These are phyloP conservation scores for Westerdykella ornata DNA, from an alignment of 2,329 filamentous ascomycete genomes.

Conservation along the genomic window DNA sequence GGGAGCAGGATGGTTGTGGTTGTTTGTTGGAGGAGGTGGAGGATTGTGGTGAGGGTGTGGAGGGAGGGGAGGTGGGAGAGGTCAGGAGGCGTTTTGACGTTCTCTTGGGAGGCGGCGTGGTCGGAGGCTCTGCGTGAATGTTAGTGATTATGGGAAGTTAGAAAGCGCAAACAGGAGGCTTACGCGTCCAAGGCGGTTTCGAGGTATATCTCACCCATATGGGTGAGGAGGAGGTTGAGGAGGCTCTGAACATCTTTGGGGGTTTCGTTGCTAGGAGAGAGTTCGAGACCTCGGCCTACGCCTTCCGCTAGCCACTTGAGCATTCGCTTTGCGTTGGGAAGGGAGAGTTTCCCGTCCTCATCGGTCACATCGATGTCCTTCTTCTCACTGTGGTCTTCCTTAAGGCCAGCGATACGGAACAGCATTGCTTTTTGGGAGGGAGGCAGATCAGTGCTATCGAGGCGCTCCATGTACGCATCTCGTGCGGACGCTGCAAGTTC, in stretches of 20 bases:
- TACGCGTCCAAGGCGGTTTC: conserved; percentile 58
- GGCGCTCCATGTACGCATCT: conserved; percentile 81
- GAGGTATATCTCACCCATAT: conserved; percentile 78
- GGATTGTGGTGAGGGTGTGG: conserved; percentile 76
- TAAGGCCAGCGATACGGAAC: conserved; percentile 76
- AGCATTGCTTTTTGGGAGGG: conserved; percentile 85
- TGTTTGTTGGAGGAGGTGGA: conserved; percentile 88
- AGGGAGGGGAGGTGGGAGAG: conserved; percentile 74
- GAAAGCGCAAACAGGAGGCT: conserved; percentile 9
- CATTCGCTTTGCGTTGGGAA: conserved; percentile 94
- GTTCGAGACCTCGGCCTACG: conserved; percentile 80
- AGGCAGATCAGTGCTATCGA: conserved; percentile 84
- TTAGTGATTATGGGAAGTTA: conserved; percentile 8
- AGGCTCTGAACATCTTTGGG: conserved; percentile 88
- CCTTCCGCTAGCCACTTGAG: conserved; percentile 95
- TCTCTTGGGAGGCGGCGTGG: conserved; percentile 68
- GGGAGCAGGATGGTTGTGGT: conserved; percentile 86
- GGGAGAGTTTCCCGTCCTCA: conserved; percentile 74
- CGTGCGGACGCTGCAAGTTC: conserved; percentile 82
- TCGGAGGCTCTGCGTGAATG: conserved; percentile 47
- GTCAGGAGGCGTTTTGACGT: conserved; percentile 77
- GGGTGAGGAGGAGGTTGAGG: conserved; percentile 72
- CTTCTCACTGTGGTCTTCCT: conserved; percentile 66
- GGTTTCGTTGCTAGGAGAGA: conserved; percentile 81
- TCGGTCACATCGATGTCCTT: conserved; percentile 87